Evolutionary conservation across 331 rosid species (phyloP).

Genomic region (Stylosanthes scabra): DNA sequence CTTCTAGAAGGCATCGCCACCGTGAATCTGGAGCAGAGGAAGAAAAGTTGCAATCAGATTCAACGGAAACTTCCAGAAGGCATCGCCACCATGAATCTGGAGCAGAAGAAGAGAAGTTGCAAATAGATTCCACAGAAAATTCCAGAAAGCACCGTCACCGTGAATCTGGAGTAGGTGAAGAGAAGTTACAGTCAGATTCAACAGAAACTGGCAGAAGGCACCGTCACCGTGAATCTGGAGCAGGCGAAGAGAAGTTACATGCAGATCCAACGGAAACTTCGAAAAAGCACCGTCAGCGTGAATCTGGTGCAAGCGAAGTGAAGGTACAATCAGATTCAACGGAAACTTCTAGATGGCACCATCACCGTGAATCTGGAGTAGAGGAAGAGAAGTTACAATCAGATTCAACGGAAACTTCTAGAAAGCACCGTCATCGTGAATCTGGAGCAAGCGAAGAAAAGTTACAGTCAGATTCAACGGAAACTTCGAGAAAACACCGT

Average conservation of each 20-base stretch:
- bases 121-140: neutral
- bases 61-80: neutral
- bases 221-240: too few relatives aligned
- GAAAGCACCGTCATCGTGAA: neutral
- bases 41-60: slow-evolving; percentile 13
- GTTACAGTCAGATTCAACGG: slow-evolving; percentile 5
- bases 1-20: neutral
- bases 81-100: neutral
- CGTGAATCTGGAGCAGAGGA: neutral
- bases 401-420: neutral
- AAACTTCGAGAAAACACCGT: neutral
- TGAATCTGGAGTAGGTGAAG: neutral
- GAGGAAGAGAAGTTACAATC: too few relatives aligned
- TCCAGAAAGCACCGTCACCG: neutral
- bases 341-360: too few relatives aligned
- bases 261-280: too few relatives aligned
- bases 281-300: too few relatives aligned
- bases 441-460: neutral
- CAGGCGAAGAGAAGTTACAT: too few relatives aligned
- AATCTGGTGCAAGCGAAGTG: too few relatives aligned
- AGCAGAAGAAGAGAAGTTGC: neutral
- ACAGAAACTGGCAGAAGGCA: too few relatives aligned
- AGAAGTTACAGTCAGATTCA: neutral
- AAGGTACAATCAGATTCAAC: too few relatives aligned
- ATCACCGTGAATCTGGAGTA: too few relatives aligned